A percentile compares a stretch with the other conserved stretches of the same genome.
phyloP scores from a whole-genome alignment of 2,329 filamentous ascomycete species.

The Neopestalotiopsis clavispora region DNA sequence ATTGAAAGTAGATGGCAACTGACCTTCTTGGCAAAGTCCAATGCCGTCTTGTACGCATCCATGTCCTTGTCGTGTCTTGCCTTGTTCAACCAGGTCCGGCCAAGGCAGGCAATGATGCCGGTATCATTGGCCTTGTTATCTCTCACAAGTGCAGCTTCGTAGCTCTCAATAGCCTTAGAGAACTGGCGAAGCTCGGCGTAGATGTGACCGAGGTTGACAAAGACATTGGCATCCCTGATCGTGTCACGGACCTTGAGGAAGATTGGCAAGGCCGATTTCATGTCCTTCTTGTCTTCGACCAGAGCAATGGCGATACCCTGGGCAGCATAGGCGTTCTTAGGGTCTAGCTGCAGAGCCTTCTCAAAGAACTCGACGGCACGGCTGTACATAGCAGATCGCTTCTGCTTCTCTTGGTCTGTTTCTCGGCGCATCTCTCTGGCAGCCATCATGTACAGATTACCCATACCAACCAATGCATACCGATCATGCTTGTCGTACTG shows the following conservation, averaged over 20 bases:
- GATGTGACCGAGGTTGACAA: slow-evolving; percentile 91
- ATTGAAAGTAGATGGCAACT: slow-evolving; percentile 21
- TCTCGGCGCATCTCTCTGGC: slow-evolving; percentile 95
- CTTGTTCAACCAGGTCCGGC: slow-evolving; percentile 84
- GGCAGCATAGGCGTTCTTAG: slow-evolving; percentile 93
- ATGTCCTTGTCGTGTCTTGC: slow-evolving; percentile 68
- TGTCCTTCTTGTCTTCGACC: slow-evolving; percentile 92
- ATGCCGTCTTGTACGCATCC: slow-evolving; percentile 60
- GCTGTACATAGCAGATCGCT: slow-evolving; percentile 83
- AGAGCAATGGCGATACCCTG: slow-evolving; percentile 95
- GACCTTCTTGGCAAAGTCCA: slow-evolving; percentile 69
- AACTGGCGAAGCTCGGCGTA: slow-evolving; percentile 91
- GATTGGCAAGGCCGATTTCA: slow-evolving; percentile 79
- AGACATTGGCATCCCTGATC: slow-evolving; percentile 84
- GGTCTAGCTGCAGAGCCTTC: slow-evolving; percentile 93
- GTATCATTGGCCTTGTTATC: slow-evolving; percentile 77
- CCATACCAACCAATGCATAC: slow-evolving; percentile 97
- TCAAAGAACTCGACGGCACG: slow-evolving; percentile 98
- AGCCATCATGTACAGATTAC: slow-evolving; percentile 84
- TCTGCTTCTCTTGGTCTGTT: slow-evolving; percentile 88
- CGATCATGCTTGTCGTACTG: slow-evolving; percentile 96
- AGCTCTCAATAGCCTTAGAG: slow-evolving; percentile 90
- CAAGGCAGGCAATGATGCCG: slow-evolving; percentile 82
- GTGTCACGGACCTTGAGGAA: slow-evolving; percentile 92
- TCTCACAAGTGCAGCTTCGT: slow-evolving; percentile 82